phyloP scores from a whole-genome alignment of 352 stramenopile species.

The Globisporangium megalacanthum region DNA sequence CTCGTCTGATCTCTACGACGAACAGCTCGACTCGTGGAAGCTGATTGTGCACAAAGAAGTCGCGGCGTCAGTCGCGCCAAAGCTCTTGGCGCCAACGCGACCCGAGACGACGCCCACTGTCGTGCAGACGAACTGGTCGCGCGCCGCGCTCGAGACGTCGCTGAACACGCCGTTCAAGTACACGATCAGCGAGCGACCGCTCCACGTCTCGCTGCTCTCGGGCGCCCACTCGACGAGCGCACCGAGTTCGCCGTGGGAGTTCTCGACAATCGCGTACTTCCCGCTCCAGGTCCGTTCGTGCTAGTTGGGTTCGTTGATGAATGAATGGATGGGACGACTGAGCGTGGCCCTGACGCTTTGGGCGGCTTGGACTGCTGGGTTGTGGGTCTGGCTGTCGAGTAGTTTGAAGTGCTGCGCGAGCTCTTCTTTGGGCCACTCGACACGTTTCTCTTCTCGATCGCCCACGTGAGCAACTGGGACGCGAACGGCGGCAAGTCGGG shows the following conservation, averaged over 20 bases:
- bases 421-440: constrained; percentile 73
- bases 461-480: constrained; percentile 84
- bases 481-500: constrained; percentile 96
- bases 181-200: constrained; percentile 41
- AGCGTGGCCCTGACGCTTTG: neutral
- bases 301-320: neutral
- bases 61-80: constrained; percentile 16
- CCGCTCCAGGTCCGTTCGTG: constrained; percentile 54
- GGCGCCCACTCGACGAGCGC: constrained; percentile 23
- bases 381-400: constrained; percentile 1
- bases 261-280: constrained; percentile 70
- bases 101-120: neutral
- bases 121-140: constrained; percentile 66
- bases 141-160: constrained; percentile 44
- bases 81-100: neutral
- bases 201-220: constrained; percentile 57
- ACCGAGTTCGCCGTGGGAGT: constrained; percentile 52
- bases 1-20: constrained; percentile 86
- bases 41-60: constrained; percentile 44
- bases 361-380: neutral
- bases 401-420: constrained; percentile 92
- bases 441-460: constrained; percentile 79
- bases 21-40: constrained; percentile 65
- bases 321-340: neutral
- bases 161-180: constrained; percentile 65